Percentiles rank a stretch among this genome's conserved stretches.
Evolutionary conservation across 306 rosid genomes (phyloP).

Genomic region (Ormosia emarginata): DNA sequence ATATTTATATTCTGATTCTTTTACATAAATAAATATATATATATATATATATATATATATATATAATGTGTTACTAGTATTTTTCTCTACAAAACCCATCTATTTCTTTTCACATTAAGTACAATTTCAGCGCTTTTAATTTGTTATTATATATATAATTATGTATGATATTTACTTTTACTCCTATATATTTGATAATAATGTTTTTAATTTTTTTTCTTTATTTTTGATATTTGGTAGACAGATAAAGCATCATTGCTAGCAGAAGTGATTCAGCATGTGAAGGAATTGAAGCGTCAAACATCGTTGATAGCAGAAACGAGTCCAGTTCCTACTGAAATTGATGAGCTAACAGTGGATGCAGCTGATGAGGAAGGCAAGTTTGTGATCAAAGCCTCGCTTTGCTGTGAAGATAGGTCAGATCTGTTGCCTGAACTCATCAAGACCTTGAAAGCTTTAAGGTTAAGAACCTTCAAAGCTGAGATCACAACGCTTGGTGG

Average conservation of each 20-base stretch:
- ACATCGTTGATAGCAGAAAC: slow-evolving; percentile 77
- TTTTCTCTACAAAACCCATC: not conserved
- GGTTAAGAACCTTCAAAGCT: slow-evolving; percentile 76
- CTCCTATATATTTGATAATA: not conserved
- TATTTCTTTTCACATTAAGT: not conserved
- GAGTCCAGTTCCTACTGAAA: slow-evolving; percentile 77
- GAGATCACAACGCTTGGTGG: slow-evolving; percentile 93
- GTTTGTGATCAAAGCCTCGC: slow-evolving; percentile 75
- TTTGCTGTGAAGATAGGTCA: slow-evolving; percentile 86
- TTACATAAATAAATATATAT: no score
- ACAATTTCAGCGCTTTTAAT: not conserved
- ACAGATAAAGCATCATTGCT: slow-evolving; percentile 93
- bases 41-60: no score
- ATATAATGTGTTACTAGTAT: no score
- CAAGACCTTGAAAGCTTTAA: slow-evolving; percentile 64
- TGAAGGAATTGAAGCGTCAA: slow-evolving; percentile 86
- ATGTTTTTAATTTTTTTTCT: not conserved
- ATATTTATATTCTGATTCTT: no score
- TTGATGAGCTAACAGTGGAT: slow-evolving; percentile 75
- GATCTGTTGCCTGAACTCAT: slow-evolving; percentile 87
- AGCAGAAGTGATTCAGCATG: slow-evolving; percentile 94
- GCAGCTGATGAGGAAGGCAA: slow-evolving; percentile 75
- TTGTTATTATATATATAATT: not conserved
- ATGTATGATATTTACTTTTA: not conserved
- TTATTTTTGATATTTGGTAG: slow-evolving; percentile 16